These are phyloP conservation scores for Aspergillus alliaceus DNA, from an alignment of 2,329 filamentous ascomycete species.

Conservation along the genomic window DNA sequence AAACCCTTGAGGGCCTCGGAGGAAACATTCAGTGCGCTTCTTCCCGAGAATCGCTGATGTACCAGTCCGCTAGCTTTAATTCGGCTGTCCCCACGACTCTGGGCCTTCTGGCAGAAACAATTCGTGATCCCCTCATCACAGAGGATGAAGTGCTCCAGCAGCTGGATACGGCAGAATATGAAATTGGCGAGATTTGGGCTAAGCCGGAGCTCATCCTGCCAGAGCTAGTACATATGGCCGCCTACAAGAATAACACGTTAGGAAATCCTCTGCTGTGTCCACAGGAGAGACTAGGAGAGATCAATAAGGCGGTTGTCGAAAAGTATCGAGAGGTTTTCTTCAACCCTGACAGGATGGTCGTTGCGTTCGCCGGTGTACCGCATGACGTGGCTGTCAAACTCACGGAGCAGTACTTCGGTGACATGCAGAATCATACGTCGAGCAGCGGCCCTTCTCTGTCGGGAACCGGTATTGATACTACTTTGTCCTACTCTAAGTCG, in stretches of 20 bases:
- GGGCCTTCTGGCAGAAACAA: conserved; percentile 86
- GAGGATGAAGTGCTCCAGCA: conserved; percentile 85
- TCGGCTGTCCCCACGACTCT: conserved; percentile 80
- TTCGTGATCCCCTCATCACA: conserved; percentile 79
- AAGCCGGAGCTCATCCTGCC: conserved; percentile 95
- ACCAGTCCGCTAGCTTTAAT: conserved; percentile 98
- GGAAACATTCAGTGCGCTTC: conserved; percentile 98
- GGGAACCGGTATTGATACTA: conserved; percentile 59
- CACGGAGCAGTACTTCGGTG: conserved; percentile 83
- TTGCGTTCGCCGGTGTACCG: conserved; percentile 90
- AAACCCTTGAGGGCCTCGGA: conserved; percentile 81
- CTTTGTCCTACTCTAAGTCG: conserved; percentile 30
- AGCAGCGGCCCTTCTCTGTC: conserved; percentile 52
- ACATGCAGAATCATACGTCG: conserved; percentile 68
- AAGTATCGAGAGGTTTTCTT: conserved; percentile 83
- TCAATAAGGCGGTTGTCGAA: conserved; percentile 71
- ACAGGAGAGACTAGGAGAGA: conserved; percentile 73
- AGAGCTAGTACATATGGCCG: conserved; percentile 91
- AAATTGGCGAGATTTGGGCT: conserved; percentile 96
- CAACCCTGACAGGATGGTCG: conserved; percentile 84
- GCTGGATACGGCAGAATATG: conserved; percentile 87
- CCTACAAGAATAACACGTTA: conserved; percentile 92
- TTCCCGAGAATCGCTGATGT: conserved; percentile 95
- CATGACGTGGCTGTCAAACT: conserved; percentile 77
- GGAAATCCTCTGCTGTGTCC: conserved; percentile 93